A percentile compares a stretch with the other conserved stretches of the same genome.
Evolutionary conservation across 2,329 filamentous ascomycete genomes (phyloP).

Genomic region (Ceratocystiopsis minuta): DNA sequence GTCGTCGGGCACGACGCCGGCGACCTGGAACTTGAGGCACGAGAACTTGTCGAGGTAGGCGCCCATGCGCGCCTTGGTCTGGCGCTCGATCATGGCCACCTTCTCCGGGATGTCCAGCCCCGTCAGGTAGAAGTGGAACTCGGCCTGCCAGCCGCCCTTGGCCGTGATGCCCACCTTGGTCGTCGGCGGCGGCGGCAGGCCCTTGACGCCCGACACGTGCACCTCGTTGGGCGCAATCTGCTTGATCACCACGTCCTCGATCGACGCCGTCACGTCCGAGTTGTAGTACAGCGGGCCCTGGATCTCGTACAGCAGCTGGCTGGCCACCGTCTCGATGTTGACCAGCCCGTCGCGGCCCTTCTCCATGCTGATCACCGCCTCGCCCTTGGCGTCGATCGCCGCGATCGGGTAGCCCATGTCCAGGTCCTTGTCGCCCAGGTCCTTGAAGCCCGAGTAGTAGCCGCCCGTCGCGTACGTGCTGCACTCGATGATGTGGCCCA

Average conservation of each 20-base stretch:
- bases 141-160: slow-evolving; percentile 13
- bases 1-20: slow-evolving; percentile 13
- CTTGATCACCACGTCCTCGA: slow-evolving; percentile 13
- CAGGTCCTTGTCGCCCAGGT: slow-evolving; percentile 6
- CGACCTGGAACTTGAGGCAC: slow-evolving; percentile 15
- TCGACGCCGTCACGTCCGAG: slow-evolving; percentile 13
- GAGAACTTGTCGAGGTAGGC: slow-evolving; percentile 8
- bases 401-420: slow-evolving; percentile 17
- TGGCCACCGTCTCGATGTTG: slow-evolving; percentile 7
- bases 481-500: slow-evolving; percentile 15
- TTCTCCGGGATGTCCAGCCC: slow-evolving; percentile 12
- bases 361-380: slow-evolving; percentile 10
- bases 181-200: slow-evolving; percentile 13
- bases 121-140: slow-evolving; percentile 12
- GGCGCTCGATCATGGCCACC: slow-evolving; percentile 10
- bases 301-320: slow-evolving; percentile 19
- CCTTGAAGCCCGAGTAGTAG: slow-evolving; percentile 15
- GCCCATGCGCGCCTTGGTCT: slow-evolving; percentile 15
- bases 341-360: slow-evolving; percentile 11
- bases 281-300: slow-evolving; percentile 20
- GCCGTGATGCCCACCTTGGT: slow-evolving; percentile 24
- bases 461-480: slow-evolving; percentile 14
- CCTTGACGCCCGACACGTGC: too few species aligned
- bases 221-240: slow-evolving; percentile 13
- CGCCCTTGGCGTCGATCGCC: slow-evolving; percentile 3